Base-by-base conservation (phyloP, 352 stramenopile genomes). In the Phytophthora fragariaefolia region DNA sequence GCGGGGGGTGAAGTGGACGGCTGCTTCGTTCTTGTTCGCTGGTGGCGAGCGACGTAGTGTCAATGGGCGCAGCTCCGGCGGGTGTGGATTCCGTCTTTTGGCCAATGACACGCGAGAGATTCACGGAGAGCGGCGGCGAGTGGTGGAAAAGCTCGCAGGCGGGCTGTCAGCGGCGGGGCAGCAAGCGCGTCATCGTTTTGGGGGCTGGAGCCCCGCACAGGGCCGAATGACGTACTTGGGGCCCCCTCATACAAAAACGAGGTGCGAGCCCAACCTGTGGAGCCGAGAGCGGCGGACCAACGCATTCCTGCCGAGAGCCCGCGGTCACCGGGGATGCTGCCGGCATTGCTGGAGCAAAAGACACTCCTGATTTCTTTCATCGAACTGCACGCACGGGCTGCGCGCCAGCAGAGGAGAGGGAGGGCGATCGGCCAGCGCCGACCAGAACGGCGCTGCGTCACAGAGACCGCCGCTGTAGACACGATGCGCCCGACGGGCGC, bases 11-110 rank as follows among this genome's bases (percentile, higher is more conserved):
- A n/a, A n/a, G n/a, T n/a, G n/a, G n/a, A n/a, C n/a, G n/a, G n/a
- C 30, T 69, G 59, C 52, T 68, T 68, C 62, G 69, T 62, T 63
- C 68, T 68, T 75, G 68, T 63, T 67, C 59, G 62, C 38, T 60
- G 64, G 54, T 62, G 63, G 63, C 42, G 62, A 56, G 48, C 54
- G 54, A 49, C n/a, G n/a, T n/a, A n/a, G n/a, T n/a, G n/a, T n/a
- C n/a, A n/a, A n/a, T n/a, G n/a, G n/a, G n/a, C n/a, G 61, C 34
- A 47, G 32, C 56, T 60, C 58, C 65, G 63, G 26, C 26, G 2
- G 7, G 57, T 8, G 22, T 38, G 12, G 52, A 42, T 43, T 1
- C 5, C n/a, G 27, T 6, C 47, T 68, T 50, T 57, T 10, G 10
- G 49, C 49, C 17, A 56, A 56, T 56, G 17, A 2, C 2, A n/a